Evolutionary conservation across 2,329 filamentous ascomycete species (phyloP).

Genomic region (Colletotrichum sp.): DNA sequence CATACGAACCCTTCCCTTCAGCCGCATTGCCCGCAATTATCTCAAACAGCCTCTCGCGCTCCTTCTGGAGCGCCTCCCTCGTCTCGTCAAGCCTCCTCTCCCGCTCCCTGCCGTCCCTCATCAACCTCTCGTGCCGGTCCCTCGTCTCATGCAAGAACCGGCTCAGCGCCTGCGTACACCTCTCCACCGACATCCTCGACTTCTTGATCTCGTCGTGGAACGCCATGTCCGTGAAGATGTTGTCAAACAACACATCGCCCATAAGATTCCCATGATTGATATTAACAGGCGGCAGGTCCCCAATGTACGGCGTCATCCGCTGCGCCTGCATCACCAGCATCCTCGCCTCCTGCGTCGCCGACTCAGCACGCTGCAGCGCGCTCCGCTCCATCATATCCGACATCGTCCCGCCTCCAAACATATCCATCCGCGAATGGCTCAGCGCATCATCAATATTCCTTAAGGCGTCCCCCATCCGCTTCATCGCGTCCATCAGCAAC

Average conservation of each 20-base stretch:
- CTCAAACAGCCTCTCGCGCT: conserved; percentile 49
- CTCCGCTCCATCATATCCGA: conserved; percentile 60
- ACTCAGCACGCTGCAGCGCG: conserved; percentile 53
- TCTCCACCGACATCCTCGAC: conserved; percentile 40
- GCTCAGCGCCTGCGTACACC: conserved; percentile 36
- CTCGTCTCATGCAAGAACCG: conserved; percentile 36
- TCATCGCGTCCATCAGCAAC: conserved; percentile 43
- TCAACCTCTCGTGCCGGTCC: conserved; percentile 30
- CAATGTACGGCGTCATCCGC: conserved; percentile 41
- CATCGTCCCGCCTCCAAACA: conserved; percentile 54
- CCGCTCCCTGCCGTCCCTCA: conserved; percentile 33
- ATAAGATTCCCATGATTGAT: conserved; percentile 52
- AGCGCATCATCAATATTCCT: conserved; percentile 47
- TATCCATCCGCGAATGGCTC: conserved; percentile 46
- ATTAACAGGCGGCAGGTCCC: conserved; percentile 41
- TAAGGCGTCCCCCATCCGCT: conserved; percentile 38
- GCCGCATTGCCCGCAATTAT: conserved; percentile 6
- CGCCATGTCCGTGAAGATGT: conserved; percentile 56
- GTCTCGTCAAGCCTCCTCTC: conserved; percentile 36
- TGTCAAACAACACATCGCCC: conserved; percentile 60
- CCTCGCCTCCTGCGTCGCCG: conserved; percentile 42
- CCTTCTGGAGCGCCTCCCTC: conserved; percentile 45
- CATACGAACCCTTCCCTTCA: background rate
- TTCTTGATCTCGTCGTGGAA: conserved; percentile 58
- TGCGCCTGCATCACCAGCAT: conserved; percentile 45